Evolutionary conservation across 805 yeast species (phyloP).

Genomic region (Wilhelminamyces savonicus): DNA sequence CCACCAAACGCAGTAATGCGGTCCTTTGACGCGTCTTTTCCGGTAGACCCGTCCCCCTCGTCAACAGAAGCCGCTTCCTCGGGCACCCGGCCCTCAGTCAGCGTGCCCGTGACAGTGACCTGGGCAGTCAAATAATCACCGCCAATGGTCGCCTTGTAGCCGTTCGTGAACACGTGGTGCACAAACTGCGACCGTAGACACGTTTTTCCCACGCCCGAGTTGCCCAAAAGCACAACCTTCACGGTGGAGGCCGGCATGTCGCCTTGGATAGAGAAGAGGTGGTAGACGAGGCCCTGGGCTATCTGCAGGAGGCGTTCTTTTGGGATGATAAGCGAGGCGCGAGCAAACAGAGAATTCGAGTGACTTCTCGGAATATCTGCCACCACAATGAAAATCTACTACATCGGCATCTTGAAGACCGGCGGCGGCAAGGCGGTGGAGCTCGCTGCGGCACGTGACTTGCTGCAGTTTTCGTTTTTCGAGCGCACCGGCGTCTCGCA

Average conservation of each 20-base stretch:
- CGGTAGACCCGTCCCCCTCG: no score
- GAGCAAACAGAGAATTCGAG: no score
- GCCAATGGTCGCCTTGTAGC: slow-evolving; percentile 54
- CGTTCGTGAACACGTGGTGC: slow-evolving; percentile 48
- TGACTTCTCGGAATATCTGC: no score
- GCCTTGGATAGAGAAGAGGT: no score
- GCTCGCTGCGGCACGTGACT: slow-evolving; percentile 72
- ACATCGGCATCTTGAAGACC: slow-evolving; percentile 79
- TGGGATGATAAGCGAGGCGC: no score
- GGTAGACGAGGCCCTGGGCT: no score
- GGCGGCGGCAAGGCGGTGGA: slow-evolving; percentile 61
- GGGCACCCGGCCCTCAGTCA: no score
- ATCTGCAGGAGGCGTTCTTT: no score
- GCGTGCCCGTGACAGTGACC: slow-evolving; percentile 7
- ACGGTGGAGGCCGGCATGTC: slow-evolving; percentile 13
- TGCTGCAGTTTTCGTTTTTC: slow-evolving; percentile 82
- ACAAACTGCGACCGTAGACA: slow-evolving; percentile 50
- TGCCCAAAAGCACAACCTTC: slow-evolving; percentile 52
- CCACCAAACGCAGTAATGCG: no score
- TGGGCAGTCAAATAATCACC: slow-evolving; percentile 50
- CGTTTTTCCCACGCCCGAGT: slow-evolving; percentile 56
- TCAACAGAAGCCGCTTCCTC: no score
- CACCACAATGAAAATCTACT: slow-evolving; percentile 79
- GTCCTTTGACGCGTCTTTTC: no score
- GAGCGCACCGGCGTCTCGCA: slow-evolving; percentile 79